These are phyloP conservation scores for Onygenales sp. DNA, from an alignment of 2,329 filamentous ascomycete genomes.

Conservation along the genomic window DNA sequence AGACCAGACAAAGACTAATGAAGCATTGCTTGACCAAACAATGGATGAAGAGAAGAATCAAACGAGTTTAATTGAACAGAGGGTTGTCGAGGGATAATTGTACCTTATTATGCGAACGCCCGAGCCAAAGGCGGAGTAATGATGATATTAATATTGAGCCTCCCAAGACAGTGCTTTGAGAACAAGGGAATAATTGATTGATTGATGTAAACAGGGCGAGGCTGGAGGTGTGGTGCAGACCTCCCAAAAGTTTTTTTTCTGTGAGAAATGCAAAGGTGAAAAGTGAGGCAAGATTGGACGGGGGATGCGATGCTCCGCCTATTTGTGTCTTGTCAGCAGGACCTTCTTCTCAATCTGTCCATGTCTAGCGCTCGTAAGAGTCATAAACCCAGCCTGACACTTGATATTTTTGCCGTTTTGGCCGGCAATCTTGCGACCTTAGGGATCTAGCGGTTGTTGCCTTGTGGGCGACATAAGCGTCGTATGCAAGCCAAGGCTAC, in stretches of 20 bases:
- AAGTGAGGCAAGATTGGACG: slow-evolving; percentile 5
- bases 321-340: slow-evolving; percentile 3
- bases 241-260: not conserved
- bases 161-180: not conserved
- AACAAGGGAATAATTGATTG: not conserved
- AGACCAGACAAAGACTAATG: not conserved
- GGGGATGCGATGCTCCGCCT: not conserved
- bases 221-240: not conserved
- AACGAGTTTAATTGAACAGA: not conserved
- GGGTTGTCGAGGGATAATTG: not conserved
- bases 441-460: not conserved
- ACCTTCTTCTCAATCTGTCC: not conserved
- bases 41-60: not conserved
- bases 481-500: slow-evolving; percentile 2
- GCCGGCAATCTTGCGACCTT: not conserved
- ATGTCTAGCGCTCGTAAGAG: not conserved
- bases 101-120: not conserved
- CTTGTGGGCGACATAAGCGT: not conserved
- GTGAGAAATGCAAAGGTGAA: not conserved
- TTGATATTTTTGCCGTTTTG: not conserved
- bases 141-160: not conserved
- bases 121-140: not conserved
- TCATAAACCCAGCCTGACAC: not conserved
- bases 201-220: not conserved
- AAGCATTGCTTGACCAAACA: not conserved